phyloP scores from a whole-genome alignment of 805 yeast species.

The Hanseniaspora mollemarum region DNA sequence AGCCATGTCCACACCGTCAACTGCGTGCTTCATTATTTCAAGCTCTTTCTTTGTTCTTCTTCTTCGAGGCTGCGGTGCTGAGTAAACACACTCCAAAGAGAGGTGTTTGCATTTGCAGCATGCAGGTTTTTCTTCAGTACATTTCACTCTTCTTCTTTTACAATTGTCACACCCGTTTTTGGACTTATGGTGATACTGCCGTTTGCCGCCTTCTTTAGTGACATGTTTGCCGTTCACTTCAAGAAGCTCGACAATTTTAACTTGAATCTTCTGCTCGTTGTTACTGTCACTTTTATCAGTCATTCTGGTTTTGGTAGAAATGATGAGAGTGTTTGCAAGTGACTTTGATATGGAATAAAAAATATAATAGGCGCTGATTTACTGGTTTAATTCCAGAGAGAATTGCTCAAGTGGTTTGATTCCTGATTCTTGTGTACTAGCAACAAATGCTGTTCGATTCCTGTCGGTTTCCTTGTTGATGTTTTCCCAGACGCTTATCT shows the following conservation, averaged over 20 bases:
- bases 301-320: not conserved
- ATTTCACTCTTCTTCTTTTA: slow-evolving; percentile 78
- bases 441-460: too few species aligned
- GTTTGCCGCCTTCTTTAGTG: slow-evolving; percentile 38
- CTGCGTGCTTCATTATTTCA: slow-evolving; percentile 3
- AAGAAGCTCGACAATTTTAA: slow-evolving; percentile 28
- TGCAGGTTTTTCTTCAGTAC: slow-evolving; percentile 75
- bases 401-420: too few species aligned
- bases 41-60: slow-evolving; percentile 18
- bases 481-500: too few species aligned
- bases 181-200: slow-evolving; percentile 82
- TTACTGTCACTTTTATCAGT: not conserved
- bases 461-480: too few species aligned
- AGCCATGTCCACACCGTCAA: not conserved
- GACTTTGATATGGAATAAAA: too few species aligned
- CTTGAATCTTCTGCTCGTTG: slow-evolving; percentile 18
- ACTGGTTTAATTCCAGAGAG: too few species aligned
- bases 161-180: slow-evolving; percentile 84
- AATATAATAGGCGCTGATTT: too few species aligned
- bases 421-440: too few species aligned
- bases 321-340: too few species aligned
- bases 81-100: slow-evolving; percentile 65
- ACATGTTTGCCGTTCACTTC: slow-evolving; percentile 33
- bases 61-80: slow-evolving; percentile 25
- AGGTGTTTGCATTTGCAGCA: slow-evolving; percentile 72